Evolutionary conservation across 164 flowering plant species (phyloP).

Genomic region (Umbilicus rupestris): DNA sequence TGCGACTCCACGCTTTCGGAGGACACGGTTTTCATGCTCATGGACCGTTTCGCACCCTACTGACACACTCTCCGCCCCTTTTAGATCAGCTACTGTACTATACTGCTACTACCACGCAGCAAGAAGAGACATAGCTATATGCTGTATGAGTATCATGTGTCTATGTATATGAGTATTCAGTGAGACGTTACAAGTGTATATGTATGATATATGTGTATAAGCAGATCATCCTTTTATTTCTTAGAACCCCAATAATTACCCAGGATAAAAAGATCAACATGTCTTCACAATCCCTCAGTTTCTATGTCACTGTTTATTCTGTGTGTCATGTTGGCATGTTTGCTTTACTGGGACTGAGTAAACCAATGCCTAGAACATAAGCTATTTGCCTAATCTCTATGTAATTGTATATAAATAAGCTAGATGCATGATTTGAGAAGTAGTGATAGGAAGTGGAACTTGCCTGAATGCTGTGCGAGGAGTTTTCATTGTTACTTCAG

Average conservation of each 20-base stretch:
- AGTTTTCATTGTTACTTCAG: not conserved
- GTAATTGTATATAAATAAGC: not conserved
- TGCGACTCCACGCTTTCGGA: conserved; percentile 27
- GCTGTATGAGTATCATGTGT: too few species aligned
- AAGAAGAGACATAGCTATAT: not conserved
- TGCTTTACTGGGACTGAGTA: not conserved
- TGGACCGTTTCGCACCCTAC: conserved; percentile 55
- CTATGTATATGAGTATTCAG: not conserved
- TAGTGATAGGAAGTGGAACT: conserved; percentile 17
- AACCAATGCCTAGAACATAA: not conserved
- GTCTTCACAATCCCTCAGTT: not conserved
- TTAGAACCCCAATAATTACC: not conserved
- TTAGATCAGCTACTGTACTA: not conserved
- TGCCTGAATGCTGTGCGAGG: conserved; percentile 21
- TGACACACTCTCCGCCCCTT: not conserved
- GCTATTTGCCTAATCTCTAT: not conserved
- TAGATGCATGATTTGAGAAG: not conserved
- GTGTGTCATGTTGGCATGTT: not conserved
- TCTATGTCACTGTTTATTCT: not conserved
- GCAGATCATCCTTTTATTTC: not conserved
- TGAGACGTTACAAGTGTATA: not conserved
- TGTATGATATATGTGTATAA: not conserved
- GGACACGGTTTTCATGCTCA: conserved; percentile 38
- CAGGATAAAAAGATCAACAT: not conserved
- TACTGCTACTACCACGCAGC: not conserved